Base-by-base conservation (phyloP, 1,284 basidiomycete genomes). In the Dichomitus squalens region DNA sequence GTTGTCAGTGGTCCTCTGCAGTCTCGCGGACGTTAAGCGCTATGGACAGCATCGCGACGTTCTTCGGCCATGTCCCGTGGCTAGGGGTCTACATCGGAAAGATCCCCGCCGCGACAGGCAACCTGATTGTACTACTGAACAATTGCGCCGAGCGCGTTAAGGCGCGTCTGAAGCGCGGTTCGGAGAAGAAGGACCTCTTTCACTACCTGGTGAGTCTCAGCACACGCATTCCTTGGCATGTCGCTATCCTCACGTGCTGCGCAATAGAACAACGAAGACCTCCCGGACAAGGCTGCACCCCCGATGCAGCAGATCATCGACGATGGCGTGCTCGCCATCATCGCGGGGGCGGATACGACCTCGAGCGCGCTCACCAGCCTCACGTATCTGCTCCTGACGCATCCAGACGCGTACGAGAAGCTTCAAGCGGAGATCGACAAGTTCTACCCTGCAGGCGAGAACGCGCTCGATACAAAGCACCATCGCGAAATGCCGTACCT, bases 281-380 rank as follows among this genome's bases (percentile, higher is more conserved):
- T 54, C 8, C 58, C 57, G 1, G 55, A 59, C 12, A 52, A 43
- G 33, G 18, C 41, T 7, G 33, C 57, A 8, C 59, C 64, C 1
- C 46, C 61, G 2, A n/a, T 58, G 12, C n/a, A 36, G n/a, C 50
- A 53, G 8, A 51, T 66, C 25, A 27, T 63, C 25, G 49, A 57
- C 18, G 64, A 68, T n/a, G 64, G 61, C 5, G 11, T 48, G 0
- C 43, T 66, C 14, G 64, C 64, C 4, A 56, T 68, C 34, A 50
- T 68, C 29, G 68, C 68, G 0, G 73, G 73, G 12, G 68, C 73
- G 2, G 73, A 75, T 46, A 75, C 73, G 1, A 68, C 68, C 4
- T 58, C 67, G 0, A 59, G 52, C 14, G 49, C 62, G 39, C 57
- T 71, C 23, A 49, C 71, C 11, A 61, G 54, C 14, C 14, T 68